Conservation (phyloP, 305 asterid genomes). For the Fraxinus floribunda region DNA sequence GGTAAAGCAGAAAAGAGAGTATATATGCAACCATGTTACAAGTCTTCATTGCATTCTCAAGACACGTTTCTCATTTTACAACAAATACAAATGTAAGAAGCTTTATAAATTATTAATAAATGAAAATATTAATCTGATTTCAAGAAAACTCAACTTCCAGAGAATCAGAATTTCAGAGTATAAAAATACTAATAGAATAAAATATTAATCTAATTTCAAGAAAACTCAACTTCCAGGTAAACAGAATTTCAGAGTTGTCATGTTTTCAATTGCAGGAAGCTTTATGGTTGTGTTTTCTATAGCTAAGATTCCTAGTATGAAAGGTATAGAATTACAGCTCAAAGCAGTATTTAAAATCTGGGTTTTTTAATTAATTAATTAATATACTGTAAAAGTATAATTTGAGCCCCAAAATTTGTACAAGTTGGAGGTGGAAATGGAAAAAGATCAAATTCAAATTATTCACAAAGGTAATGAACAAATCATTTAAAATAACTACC, state of each 20-base stretch:
- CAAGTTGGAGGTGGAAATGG: neutral
- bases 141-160: neutral
- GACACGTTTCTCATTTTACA: no score
- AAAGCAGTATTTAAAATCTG: neutral
- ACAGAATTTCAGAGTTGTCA: neutral
- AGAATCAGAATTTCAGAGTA: neutral
- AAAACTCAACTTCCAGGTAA: neutral
- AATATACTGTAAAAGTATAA: neutral
- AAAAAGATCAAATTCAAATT: neutral
- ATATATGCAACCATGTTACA: no score
- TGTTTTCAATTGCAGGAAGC: neutral
- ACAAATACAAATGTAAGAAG: no score
- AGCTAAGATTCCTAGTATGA: neutral
- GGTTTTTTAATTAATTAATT: neutral
- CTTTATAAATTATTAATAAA: no score
- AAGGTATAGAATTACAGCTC: neutral
- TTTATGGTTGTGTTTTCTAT: neutral
- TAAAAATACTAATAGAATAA: neutral
- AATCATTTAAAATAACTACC: neutral
- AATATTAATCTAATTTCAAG: neutral
- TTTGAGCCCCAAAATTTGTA: neutral
- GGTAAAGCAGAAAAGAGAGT: no score
- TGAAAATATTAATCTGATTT: neutral
- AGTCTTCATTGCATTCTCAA: no score
- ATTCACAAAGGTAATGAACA: neutral